phyloP scores from a whole-genome alignment of 2,329 filamentous ascomycete genomes.

The Cladosporium sp. region DNA sequence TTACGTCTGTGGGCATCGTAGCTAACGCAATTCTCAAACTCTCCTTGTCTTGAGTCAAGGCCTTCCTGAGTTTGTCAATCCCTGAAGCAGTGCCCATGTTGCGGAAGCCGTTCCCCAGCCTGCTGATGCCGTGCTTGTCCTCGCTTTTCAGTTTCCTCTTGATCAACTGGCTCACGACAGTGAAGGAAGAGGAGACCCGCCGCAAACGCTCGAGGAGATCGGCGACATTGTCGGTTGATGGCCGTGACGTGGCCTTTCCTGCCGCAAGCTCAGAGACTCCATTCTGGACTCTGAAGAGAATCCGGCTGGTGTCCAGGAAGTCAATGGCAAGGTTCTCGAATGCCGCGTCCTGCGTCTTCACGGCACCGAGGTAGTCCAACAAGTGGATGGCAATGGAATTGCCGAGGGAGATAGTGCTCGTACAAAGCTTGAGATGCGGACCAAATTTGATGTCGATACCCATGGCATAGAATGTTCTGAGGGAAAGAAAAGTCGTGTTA shows the following conservation, averaged over 20 bases:
- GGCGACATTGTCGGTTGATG: constrained; percentile 49
- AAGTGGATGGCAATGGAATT: constrained; percentile 63
- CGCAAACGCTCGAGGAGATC: constrained; percentile 63
- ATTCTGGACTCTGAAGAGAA: constrained; percentile 65
- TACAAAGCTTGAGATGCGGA: constrained; percentile 40
- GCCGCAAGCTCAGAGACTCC: constrained; percentile 55
- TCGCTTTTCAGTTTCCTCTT: constrained; percentile 54
- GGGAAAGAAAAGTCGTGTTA: no score
- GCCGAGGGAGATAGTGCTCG: constrained; percentile 55
- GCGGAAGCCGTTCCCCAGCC: constrained; percentile 57
- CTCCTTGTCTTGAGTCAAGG: constrained; percentile 56
- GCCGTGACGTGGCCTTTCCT: constrained; percentile 37
- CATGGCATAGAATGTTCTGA: no score
- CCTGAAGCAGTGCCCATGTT: constrained; percentile 61
- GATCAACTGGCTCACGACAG: constrained; percentile 40
- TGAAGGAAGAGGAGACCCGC: constrained; percentile 58
- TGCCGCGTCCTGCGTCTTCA: constrained; percentile 19
- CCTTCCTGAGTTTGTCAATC: constrained; percentile 56
- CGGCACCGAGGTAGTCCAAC: constrained; percentile 59
- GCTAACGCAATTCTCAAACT: constrained; percentile 46
- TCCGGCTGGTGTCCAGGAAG: constrained; percentile 63
- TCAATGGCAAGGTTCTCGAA: constrained; percentile 55
- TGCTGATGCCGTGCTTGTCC: constrained; percentile 57
- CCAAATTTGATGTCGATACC: no score
- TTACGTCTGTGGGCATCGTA: constrained; percentile 47